Conservation (phyloP, 805 yeast species). For the Saturnispora besseyi region DNA sequence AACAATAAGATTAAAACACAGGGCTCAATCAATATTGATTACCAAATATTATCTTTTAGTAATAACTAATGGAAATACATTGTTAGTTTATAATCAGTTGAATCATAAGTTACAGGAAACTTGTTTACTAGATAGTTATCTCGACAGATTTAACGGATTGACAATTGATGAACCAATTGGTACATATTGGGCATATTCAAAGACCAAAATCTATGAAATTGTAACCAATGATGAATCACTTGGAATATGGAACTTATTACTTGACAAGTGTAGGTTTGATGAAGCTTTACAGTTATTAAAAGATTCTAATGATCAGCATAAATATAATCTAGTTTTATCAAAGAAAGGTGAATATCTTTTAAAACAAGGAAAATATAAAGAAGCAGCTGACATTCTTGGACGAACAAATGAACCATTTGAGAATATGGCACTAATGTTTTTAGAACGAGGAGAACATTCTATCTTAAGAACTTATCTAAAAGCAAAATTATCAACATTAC, state of each 20-base stretch:
- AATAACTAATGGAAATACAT: conserved; percentile 33
- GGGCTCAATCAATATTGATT: conserved; percentile 32
- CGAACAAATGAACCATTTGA: conserved; percentile 60
- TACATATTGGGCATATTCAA: conserved; percentile 74
- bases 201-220: conserved; percentile 57
- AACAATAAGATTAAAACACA: conserved; percentile 10
- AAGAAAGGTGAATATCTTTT: conserved; percentile 47
- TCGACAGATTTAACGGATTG: conserved; percentile 37
- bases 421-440: conserved; percentile 47
- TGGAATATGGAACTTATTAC: conserved; percentile 63
- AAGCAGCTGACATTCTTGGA: conserved; percentile 55
- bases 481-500: conserved; percentile 31
- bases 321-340: conserved; percentile 41
- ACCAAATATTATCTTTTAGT: conserved; percentile 48
- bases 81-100: conserved; percentile 41
- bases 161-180: conserved; percentile 38
- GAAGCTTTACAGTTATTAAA: conserved; percentile 46
- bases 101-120: conserved; percentile 39
- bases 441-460: conserved; percentile 34
- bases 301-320: conserved; percentile 25
- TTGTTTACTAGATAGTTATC: conserved; percentile 21
- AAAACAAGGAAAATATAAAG: conserved; percentile 18
- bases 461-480: conserved; percentile 40
- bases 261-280: conserved; percentile 47
- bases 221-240: conserved; percentile 58